Base-by-base conservation (phyloP, 2,329 filamentous ascomycete species). In the Neopestalotiopsis clavispora region DNA sequence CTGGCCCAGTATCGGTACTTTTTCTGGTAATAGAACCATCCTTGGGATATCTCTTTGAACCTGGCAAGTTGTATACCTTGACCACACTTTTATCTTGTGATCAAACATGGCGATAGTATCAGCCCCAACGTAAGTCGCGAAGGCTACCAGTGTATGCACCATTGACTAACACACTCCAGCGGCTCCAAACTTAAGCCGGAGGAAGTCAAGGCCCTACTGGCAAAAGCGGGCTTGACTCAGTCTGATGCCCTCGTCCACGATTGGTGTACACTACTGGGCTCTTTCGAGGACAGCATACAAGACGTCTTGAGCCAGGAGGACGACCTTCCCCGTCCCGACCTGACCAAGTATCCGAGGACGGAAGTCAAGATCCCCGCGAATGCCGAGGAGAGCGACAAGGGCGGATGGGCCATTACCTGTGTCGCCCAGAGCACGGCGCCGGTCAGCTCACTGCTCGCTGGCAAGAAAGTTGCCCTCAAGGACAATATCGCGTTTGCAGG, bases 401-500 rank as follows among this genome's bases (percentile, higher is more conserved):
- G 62, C 57, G 38, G 45, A 14, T 66, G 45, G 57, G 57, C 57
- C 7, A 30, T 23, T 4, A 59, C 30, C 13, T 59, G 57, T 28
- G 57, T 40, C 32, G 64, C 49, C 2, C 56, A 59, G 14, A 40
- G 64, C 32, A 66, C 49, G 12, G 38, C 17, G 7, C 64, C 64
- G 7, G 34, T 13, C 7, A 66, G 49, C 49, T 30, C 30, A 9
- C 64, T 66, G 0, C 77, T 86, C 6, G 69, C 78, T 5, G 80
- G 80, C 45, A 81, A 81, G 71, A 83, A 76, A 49, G 76, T 85
- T 10, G 82, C 78, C 4, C 73, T 86, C 66, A 86, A 86, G 71
- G 84, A 85, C 73, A 85, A 85, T 69, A 81, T 86, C 12, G 80
- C 80, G 4, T 78, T 86, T 1, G 81, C 79, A 0, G 81, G 80